A percentile compares a stretch with the other conserved stretches of the same genome.
These are phyloP conservation scores for Noccaea caerulescens DNA, from an alignment of 345 rosid genomes.

Conservation along the genomic window DNA sequence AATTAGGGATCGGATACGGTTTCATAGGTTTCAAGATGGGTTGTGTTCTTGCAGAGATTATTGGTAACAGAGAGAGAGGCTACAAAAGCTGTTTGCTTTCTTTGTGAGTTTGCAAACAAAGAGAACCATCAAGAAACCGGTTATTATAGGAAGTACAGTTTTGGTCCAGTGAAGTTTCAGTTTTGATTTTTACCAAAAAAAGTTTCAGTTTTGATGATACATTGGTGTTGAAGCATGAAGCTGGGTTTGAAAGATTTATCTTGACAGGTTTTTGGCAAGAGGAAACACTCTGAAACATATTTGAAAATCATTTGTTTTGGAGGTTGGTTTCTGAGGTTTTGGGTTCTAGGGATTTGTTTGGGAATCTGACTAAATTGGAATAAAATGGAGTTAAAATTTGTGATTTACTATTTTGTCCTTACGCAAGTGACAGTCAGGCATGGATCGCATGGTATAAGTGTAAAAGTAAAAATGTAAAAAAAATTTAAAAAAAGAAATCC, in stretches of 20 bases:
- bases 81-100: too few species aligned
- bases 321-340: neutral
- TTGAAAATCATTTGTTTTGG: neutral
- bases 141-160: neutral
- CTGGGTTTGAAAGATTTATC: neutral
- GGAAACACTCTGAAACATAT: neutral
- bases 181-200: neutral
- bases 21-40: conserved; percentile 82
- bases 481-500: neutral
- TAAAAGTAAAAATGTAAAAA: neutral
- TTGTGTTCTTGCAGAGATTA: conserved; percentile 73
- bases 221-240: conserved; percentile 14
- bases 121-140: neutral
- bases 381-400: neutral
- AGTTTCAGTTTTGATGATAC: neutral
- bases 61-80: conserved; percentile 44
- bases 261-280: too few species aligned
- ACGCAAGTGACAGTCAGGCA: neutral
- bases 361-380: conserved; percentile 2
- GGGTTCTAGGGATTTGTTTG: neutral
- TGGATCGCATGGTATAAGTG: neutral
- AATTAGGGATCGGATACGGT: conserved; percentile 77
- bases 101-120: neutral
- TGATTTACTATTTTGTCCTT: neutral
- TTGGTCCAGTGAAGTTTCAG: conserved; percentile 15